These are phyloP conservation scores for Pelargonium cotyledonis DNA, from an alignment of 441 rosid genomes.

Conservation along the genomic window DNA sequence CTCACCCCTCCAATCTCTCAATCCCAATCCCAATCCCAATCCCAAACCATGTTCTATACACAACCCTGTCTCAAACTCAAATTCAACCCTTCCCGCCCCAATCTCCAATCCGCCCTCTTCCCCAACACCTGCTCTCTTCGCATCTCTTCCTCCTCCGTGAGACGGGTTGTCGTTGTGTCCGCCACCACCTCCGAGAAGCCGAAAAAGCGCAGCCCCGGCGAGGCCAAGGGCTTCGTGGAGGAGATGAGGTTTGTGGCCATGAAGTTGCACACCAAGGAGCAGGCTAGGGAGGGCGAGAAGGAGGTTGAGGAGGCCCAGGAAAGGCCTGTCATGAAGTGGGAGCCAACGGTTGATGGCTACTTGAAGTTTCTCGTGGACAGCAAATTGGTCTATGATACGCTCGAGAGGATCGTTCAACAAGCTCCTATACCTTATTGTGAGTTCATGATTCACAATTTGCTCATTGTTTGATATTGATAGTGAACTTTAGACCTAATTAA, in stretches of 20 bases:
- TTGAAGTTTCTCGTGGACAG: constrained; percentile 76
- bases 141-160: constrained; percentile 24
- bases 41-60: constrained; percentile 36
- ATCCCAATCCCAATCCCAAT: too few species aligned
- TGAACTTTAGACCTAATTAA: too few species aligned
- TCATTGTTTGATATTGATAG: not conserved
- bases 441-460: constrained; percentile 21
- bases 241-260: constrained; percentile 96
- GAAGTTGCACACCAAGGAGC: constrained; percentile 83
- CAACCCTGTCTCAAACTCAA: constrained; percentile 18
- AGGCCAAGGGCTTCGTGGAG: constrained; percentile 90
- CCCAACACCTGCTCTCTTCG: constrained; percentile 24
- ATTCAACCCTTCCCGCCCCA: constrained; percentile 8
- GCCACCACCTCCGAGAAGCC: constrained; percentile 70
- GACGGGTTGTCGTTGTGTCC: constrained; percentile 26
- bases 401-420: constrained; percentile 55
- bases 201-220: constrained; percentile 65
- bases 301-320: constrained; percentile 68
- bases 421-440: constrained; percentile 66
- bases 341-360: constrained; percentile 79
- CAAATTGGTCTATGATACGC: constrained; percentile 80
- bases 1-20: too few species aligned
- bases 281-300: constrained; percentile 84
- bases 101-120: constrained; percentile 27
- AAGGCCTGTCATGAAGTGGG: constrained; percentile 57